phyloP scores from a whole-genome alignment of 805 yeast species.

The Pichia membranifaciens region DNA sequence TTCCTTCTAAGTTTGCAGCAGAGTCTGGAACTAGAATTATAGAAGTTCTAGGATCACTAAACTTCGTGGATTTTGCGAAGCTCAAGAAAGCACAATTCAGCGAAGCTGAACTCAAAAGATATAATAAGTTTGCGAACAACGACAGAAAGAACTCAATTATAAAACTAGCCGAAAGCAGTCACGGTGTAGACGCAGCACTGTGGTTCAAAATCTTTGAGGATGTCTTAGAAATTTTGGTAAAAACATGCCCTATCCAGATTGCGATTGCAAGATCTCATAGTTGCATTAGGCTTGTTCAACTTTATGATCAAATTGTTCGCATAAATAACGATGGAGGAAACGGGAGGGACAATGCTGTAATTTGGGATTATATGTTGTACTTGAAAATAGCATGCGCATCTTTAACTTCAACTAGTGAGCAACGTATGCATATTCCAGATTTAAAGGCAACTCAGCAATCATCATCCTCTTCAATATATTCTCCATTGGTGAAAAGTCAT shows the following conservation, averaged over 20 bases:
- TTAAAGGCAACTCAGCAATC: conserved; percentile 14
- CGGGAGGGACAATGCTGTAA: conserved; percentile 23
- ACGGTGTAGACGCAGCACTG: conserved; percentile 93
- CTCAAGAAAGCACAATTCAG: conserved; percentile 47
- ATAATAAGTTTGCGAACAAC: conserved; percentile 52
- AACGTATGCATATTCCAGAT: conserved; percentile 53
- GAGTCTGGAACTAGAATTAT: conserved; percentile 72
- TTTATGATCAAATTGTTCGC: conserved; percentile 62
- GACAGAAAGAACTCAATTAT: conserved; percentile 64
- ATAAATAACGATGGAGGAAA: conserved; percentile 39
- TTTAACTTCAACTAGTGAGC: conserved; percentile 83
- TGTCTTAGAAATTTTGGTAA: conserved; percentile 64
- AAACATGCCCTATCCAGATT: conserved; percentile 83
- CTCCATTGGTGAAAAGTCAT: conserved; percentile 50
- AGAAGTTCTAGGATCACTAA: conserved; percentile 67
- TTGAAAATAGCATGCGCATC: conserved; percentile 89
- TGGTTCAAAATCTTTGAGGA: conserved; percentile 89
- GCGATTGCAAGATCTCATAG: conserved; percentile 89
- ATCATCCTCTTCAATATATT: conserved; percentile 25
- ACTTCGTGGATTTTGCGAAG: conserved; percentile 57
- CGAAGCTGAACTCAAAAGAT: conserved; percentile 72
- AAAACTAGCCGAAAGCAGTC: conserved; percentile 79
- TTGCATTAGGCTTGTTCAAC: conserved; percentile 80
- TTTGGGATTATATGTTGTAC: conserved; percentile 53
- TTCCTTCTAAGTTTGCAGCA: conserved; percentile 68